These are phyloP conservation scores for Pythium periplocum DNA, from an alignment of 352 stramenopile genomes.

Conservation along the genomic window DNA sequence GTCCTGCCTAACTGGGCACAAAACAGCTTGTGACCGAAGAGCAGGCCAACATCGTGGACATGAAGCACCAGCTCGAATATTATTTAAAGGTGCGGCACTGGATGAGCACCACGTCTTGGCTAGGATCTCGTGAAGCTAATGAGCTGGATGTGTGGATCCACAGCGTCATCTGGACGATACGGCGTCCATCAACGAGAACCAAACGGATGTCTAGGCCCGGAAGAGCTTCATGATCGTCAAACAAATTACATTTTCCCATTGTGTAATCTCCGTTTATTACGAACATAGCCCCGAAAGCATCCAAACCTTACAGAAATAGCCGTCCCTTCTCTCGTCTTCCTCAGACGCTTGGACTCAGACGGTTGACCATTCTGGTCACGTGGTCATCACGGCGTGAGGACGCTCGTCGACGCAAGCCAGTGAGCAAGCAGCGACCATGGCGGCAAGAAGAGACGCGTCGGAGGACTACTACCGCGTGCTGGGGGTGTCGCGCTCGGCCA, in stretches of 20 bases:
- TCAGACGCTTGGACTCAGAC: too few relatives aligned
- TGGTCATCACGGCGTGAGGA: too few relatives aligned
- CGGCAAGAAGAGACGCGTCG: neutral
- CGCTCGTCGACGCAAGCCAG: neutral
- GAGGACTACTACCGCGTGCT: constrained; percentile 60
- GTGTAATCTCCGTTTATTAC: too few relatives aligned
- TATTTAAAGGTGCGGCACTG: constrained; percentile 69
- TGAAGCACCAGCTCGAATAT: constrained; percentile 82
- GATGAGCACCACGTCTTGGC: neutral
- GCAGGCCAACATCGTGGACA: constrained; percentile 42
- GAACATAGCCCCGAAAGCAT: too few relatives aligned
- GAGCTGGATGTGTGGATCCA: neutral
- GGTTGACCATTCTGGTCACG: too few relatives aligned
- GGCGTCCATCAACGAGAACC: constrained; percentile 12
- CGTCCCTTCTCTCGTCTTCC: too few relatives aligned
- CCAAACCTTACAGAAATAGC: too few relatives aligned
- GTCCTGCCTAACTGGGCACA: neutral
- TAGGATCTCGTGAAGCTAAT: neutral
- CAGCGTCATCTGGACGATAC: constrained; percentile 19
- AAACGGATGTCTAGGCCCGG: constrained; percentile 7
- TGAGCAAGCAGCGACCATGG: constrained; percentile 5
- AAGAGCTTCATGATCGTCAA: too few relatives aligned
- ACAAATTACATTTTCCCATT: too few relatives aligned
- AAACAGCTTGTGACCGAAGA: constrained; percentile 53
- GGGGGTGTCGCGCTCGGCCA: constrained; percentile 52